phyloP scores from a whole-genome alignment of 306 rosid species.

The Acacia confusa region DNA sequence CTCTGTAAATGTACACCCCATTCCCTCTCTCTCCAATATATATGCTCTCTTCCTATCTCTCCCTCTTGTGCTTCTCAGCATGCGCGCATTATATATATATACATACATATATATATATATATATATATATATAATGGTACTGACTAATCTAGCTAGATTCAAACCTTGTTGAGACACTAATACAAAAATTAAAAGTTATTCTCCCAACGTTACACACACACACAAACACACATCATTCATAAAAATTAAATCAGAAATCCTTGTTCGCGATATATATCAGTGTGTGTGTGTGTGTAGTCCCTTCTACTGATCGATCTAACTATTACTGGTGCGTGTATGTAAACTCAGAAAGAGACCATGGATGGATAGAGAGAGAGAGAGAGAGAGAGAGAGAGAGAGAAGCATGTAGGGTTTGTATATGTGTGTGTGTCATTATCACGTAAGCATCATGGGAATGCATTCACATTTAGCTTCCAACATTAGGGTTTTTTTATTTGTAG shows the following conservation, averaged over 20 bases:
- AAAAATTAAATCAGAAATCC: neutral
- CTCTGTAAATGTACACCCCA: constrained; percentile 22
- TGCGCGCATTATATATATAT: constrained; percentile 39
- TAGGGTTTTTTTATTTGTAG: neutral
- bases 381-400: neutral
- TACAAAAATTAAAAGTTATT: neutral
- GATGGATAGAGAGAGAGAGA: neutral
- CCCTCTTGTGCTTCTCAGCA: constrained; percentile 41
- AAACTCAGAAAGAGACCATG: neutral
- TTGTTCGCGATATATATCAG: neutral
- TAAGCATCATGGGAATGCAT: constrained; percentile 44
- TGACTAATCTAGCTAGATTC: neutral
- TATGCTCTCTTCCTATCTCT: constrained; percentile 20
- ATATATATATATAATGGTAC: neutral
- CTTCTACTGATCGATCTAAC: neutral
- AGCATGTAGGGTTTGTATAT: too few species aligned
- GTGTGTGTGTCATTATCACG: constrained; percentile 38
- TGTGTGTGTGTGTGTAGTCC: neutral
- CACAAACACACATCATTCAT: neutral
- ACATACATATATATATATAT: neutral
- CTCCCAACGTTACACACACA: neutral
- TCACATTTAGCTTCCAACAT: constrained; percentile 12
- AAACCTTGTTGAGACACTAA: neutral
- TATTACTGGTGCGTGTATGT: neutral
- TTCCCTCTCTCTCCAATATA: neutral